Base-by-base conservation (phyloP, 2,329 filamentous ascomycete species). In the Rhinocladiella mackenziei region DNA sequence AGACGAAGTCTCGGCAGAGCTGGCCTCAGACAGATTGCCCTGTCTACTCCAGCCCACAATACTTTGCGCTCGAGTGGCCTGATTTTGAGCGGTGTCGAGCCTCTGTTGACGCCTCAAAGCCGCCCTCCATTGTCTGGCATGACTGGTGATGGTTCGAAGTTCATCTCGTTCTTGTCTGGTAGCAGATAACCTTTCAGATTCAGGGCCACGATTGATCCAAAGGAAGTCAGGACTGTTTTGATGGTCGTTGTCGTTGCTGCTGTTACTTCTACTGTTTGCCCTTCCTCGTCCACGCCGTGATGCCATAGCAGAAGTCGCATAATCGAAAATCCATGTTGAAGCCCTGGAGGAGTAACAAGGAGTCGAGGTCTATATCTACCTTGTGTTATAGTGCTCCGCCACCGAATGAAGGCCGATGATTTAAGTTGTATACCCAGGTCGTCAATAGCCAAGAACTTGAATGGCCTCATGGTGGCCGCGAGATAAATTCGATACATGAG, bases 211-310 rank as follows among this genome's bases (percentile, higher is more conserved):
- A 25, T 51, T 51, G 22, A 51, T 42, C 49, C 49, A 51, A 35
- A 51, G 49, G 25, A 51, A 51, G 23, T 51, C 49, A 15, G 45
- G 49, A n/a, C n/a, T n/a, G n/a, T n/a, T n/a, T n/a, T n/a, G n/a
- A n/a, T n/a, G n/a, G n/a, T n/a, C n/a, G n/a, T n/a, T n/a, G n/a
- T n/a, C n/a, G 35, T 42, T 42, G 18, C 30, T 23, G 19, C 13
- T 20, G 32, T 35, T 22, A 23, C 17, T 5, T 35, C 32, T 35
- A 13, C 32, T 13, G 13, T 18, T 11, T 30, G 36, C 43, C 22
- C 42, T 37, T 26, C 36, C 42, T 29, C 41, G 33, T 31, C 41
- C 29, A 32, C 40, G 43, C 28, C 48, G 23, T 28, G 44, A 39
- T 32, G 48, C 37, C 48, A 47, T 46, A 18, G 48, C 36, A 34